A percentile compares a stretch with the other conserved stretches of the same genome.
Evolutionary conservation across 176 grass and related monocot genomes (phyloP).

Genomic region (Elaeis guineensis): DNA sequence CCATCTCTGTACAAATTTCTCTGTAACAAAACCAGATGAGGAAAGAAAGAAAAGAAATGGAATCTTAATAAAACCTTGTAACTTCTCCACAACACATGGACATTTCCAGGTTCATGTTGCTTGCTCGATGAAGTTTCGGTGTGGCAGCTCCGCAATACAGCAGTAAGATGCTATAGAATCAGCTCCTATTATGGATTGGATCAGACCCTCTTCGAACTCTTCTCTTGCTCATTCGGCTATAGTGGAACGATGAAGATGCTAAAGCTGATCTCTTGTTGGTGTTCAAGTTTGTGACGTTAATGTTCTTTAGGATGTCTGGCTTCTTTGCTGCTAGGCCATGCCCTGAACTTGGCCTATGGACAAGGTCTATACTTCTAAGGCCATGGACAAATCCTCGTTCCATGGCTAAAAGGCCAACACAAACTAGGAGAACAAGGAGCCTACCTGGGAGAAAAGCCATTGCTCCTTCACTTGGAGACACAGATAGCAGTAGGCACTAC

Average conservation of each 20-base stretch:
- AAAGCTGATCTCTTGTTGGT: not conserved
- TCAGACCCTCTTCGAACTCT: constrained; percentile 29
- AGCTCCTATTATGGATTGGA: constrained; percentile 28
- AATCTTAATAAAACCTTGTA: no score
- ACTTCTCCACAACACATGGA: no score
- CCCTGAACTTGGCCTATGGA: no score
- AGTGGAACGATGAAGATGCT: constrained; percentile 6
- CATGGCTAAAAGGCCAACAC: constrained; percentile 8
- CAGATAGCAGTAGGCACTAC: no score
- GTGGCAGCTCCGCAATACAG: no score
- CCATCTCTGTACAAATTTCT: not conserved
- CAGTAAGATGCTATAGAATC: not conserved
- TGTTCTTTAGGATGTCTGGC: constrained; percentile 13
- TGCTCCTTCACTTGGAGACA: constrained; percentile 4
- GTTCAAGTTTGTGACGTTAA: constrained; percentile 1
- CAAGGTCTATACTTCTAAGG: constrained; percentile 6
- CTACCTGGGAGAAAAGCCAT: constrained; percentile 15
- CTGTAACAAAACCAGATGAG: not conserved
- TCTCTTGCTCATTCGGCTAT: constrained; percentile 16
- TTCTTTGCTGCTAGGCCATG: constrained; percentile 1
- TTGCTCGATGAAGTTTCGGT: no score
- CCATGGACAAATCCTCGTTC: constrained; percentile 17
- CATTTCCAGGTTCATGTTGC: no score
- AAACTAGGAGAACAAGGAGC: constrained; percentile 14
- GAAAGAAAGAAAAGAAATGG: not conserved